These are phyloP conservation scores for Cercospora sojina DNA, from an alignment of 2,329 filamentous ascomycete genomes.

Conservation along the genomic window DNA sequence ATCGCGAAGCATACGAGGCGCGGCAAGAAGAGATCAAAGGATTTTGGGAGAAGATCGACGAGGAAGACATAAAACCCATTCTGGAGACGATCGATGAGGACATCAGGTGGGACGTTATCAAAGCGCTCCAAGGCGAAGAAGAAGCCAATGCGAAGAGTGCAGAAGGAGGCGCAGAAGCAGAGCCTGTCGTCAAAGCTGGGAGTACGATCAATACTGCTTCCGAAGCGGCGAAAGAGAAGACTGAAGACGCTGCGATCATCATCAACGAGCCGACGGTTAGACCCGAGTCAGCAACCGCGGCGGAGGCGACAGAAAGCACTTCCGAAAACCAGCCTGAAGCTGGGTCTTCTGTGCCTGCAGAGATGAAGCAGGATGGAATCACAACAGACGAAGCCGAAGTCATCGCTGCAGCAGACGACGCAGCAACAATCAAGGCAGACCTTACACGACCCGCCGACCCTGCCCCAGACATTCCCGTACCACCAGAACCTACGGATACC, in stretches of 20 bases:
- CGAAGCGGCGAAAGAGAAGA: conserved; percentile 28
- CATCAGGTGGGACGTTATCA: conserved; percentile 61
- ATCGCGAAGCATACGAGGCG: conserved; percentile 65
- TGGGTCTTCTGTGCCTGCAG: conserved; percentile 7
- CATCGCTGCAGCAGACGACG: conserved; percentile 7
- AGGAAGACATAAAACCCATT: conserved; percentile 72
- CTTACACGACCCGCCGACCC: conserved; percentile 8
- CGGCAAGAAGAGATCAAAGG: conserved; percentile 73
- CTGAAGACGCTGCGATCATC: conserved; percentile 36
- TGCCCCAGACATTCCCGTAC: neutral
- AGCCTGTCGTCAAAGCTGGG: conserved; percentile 33
- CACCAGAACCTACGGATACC: conserved; percentile 7
- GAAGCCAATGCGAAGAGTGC: conserved; percentile 37
- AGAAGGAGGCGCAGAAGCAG: conserved; percentile 39
- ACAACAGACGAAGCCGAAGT: conserved; percentile 11
- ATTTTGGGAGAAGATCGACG: conserved; percentile 82
- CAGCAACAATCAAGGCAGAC: conserved; percentile 10
- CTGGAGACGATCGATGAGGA: conserved; percentile 61
- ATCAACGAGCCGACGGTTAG: conserved; percentile 28
- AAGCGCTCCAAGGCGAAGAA: conserved; percentile 54
- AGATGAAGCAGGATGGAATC: conserved; percentile 14
- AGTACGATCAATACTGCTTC: conserved; percentile 16
- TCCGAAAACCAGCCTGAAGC: neutral
- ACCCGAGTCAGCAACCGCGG: conserved; percentile 10
- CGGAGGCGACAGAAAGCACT: neutral